Evolutionary conservation across 805 yeast species (phyloP), one percentile per base, ranked within the genome.

Genomic region (Schwanniomyces vanrijiae): DNA sequence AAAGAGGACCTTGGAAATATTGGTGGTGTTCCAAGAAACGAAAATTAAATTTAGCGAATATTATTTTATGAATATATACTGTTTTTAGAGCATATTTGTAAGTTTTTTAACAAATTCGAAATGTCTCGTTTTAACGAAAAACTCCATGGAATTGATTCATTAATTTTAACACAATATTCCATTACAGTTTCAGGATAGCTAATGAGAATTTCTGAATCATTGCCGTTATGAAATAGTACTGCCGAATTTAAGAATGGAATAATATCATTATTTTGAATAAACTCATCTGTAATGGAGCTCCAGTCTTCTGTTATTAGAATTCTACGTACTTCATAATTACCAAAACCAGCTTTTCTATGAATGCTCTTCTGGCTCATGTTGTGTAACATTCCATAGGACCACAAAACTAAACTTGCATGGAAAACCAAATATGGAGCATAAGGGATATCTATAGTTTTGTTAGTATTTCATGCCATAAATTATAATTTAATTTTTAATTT

Each of bases 191-290:
- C 29, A n/a, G 31, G 31, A 16, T 5, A 16, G 6, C 16, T 39
- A n/a, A 34, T 10, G 19, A 34, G 13, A 18, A 34, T 20, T 10
- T 34, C 38, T 18, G 20, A 18, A 10, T 20, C 38, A 13, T 20
- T 4, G 22, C 22, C 20, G 13, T 34, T 9, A 13, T 11, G 13
- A n/a, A 14, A 18, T 18, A 18, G 8, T 34, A 18, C 4, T 34
- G 19, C 8, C n/a, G 21, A 10, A 19, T 18, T 39, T 39, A 39
- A 22, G 11, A 10, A 39, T 21, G 42, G 42, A 39, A 39, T 39
- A n/a, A 39, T 9, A 39, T 39, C 42, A 25, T 39, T 39, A 9
- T 20, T n/a, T 24, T 39, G 31, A 3, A 39, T 26, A 39, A 39
- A 39, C 4, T 24, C 20, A 4, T 39, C 29, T 4, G 31, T 22